These are phyloP conservation scores for Rhizoclosmatium sp. DNA, from an alignment of 192 early-diverging fungal genomes.

Conservation along the genomic window DNA sequence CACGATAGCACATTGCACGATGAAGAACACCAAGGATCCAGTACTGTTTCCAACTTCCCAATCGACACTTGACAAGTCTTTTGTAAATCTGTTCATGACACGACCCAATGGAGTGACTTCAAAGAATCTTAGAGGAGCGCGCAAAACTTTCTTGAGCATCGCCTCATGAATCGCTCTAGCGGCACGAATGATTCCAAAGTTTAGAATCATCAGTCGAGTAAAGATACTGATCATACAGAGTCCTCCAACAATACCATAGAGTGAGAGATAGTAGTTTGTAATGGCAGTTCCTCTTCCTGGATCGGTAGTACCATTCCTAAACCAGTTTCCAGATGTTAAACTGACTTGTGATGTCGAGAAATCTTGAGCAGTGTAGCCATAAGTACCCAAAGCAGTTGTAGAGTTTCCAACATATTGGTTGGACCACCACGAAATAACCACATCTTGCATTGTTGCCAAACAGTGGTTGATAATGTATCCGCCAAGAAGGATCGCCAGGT, in stretches of 20 bases:
- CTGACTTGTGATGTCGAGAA: too few relatives aligned
- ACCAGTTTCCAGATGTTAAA: not conserved
- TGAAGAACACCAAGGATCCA: constrained; percentile 13
- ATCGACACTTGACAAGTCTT: constrained; percentile 70
- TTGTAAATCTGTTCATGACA: constrained; percentile 71
- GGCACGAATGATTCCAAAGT: not conserved
- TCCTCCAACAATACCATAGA: constrained; percentile 53
- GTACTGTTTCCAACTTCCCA: constrained; percentile 51
- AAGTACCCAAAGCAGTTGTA: too few relatives aligned
- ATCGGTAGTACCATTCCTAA: not conserved
- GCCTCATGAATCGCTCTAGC: constrained; percentile 56
- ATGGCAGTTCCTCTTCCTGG: not conserved
- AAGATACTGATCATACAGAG: constrained; percentile 67
- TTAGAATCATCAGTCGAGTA: constrained; percentile 26
- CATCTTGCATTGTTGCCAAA: constrained; percentile 6
- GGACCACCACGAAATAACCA: constrained; percentile 36
- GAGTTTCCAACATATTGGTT: constrained; percentile 11
- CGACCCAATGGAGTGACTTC: constrained; percentile 60
- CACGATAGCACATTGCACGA: constrained; percentile 7
- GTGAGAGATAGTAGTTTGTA: constrained; percentile 12
- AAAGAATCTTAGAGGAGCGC: constrained; percentile 59
- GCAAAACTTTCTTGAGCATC: constrained; percentile 51
- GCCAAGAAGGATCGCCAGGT: constrained; percentile 20
- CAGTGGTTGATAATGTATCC: constrained; percentile 22
- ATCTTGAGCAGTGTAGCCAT: too few relatives aligned